Base-by-base conservation (phyloP, 2,329 filamentous ascomycete species). In the Ilyonectria sp. region DNA sequence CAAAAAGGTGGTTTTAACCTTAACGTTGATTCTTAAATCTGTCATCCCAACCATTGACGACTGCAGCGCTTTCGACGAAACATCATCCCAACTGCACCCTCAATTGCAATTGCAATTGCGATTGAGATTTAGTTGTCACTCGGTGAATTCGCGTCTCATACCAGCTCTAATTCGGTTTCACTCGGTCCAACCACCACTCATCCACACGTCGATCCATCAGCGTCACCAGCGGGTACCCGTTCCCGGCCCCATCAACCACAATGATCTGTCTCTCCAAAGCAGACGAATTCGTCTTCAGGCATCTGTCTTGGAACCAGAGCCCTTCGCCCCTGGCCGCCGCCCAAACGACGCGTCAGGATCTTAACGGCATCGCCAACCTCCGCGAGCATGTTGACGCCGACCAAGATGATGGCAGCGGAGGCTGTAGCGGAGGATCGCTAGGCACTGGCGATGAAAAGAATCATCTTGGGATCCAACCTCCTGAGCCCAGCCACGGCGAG, bases 231-330 rank as follows among this genome's bases (percentile, higher is more conserved):
- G n/a, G 13, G 11, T 15, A 40, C 15, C 33, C 49, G 21, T 37
- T 40, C 49, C 31, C 21, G 49, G 15, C 31, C 46, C 11, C 63
- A 5, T 19, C 49, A n/a, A 54, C 17, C 53, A 76, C 64, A 50
- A 88, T 89, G 86, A 89, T 88, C 71, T 86, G 86, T 67, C 86
- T 87, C 13, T 87, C 86, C 33, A 83, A 86, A 68, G 87, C 85
- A 55, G 86, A 88, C 71, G 85, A 88, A 64, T 81, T 82, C 65
- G 80, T 78, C 56, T 79, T 84, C 57, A 76, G 82, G 54, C 85
- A 87, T 69, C 82, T 84, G 56, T 80, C 81, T 31, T 88, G 83
- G 82, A 89, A 89, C 76, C 86, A 88, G 79, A 86, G 81, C 76
- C 86, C 86, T 35, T 82, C 85, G 1, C 82, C 81, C 26, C 77